A percentile compares a stretch with the other conserved stretches of the same genome.
Evolutionary conservation across 2,329 filamentous ascomycete genomes (phyloP).

Genomic region (Ceratocystis huliohia): DNA sequence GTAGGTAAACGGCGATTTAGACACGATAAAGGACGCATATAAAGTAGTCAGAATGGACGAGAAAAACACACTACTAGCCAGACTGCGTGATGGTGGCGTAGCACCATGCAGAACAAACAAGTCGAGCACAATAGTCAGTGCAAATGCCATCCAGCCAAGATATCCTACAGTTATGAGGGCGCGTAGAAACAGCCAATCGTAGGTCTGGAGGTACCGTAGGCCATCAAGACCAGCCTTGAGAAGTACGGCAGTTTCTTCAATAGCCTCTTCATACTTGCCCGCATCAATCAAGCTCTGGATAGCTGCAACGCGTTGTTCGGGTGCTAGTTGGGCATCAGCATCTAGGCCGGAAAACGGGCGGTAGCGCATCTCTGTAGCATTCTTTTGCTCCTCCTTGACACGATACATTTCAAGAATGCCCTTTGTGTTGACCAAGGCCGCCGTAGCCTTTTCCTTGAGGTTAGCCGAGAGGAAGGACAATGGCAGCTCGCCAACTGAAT

Average conservation of each 20-base stretch:
- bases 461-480: constrained; percentile 65
- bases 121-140: constrained; percentile 76
- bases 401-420: constrained; percentile 91
- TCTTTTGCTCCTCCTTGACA: constrained; percentile 82
- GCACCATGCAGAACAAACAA: constrained; percentile 69
- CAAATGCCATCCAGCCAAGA: constrained; percentile 89
- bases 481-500: constrained; percentile 88
- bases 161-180: constrained; percentile 83
- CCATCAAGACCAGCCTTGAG: constrained; percentile 69
- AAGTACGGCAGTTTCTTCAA: constrained; percentile 61
- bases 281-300: constrained; percentile 57
- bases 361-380: constrained; percentile 61
- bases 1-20: constrained; percentile 69
- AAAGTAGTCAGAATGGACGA: constrained; percentile 61
- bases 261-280: constrained; percentile 61
- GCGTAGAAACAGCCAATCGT: constrained; percentile 93
- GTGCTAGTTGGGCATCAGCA: constrained; percentile 42
- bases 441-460: constrained; percentile 66
- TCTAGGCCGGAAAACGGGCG: constrained; percentile 61
- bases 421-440: constrained; percentile 69
- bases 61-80: constrained; percentile 51
- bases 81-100: constrained; percentile 49
- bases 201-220: constrained; percentile 87
- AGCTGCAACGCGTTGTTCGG: constrained; percentile 52
- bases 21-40: constrained; percentile 67